Percentiles rank a stretch among this genome's conserved stretches.
These are phyloP conservation scores for Hypholoma fasciculare DNA, from an alignment of 768 basidiomycete species.

Conservation along the genomic window DNA sequence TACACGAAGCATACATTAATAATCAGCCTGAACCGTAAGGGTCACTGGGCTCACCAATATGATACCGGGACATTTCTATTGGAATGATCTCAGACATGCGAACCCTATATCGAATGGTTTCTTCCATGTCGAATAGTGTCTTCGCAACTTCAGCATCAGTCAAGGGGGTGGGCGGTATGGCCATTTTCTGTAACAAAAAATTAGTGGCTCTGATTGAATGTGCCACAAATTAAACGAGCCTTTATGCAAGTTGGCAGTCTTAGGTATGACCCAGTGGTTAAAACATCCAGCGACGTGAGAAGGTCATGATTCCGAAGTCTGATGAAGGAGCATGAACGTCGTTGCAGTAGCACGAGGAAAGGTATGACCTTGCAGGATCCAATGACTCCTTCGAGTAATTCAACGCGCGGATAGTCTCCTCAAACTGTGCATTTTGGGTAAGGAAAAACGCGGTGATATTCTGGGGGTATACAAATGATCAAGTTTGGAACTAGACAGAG, in stretches of 20 bases:
- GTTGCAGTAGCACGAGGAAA: neutral
- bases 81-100: slow-evolving; percentile 80
- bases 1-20: slow-evolving; percentile 11
- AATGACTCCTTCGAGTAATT: slow-evolving; percentile 68
- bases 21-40: neutral
- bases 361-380: slow-evolving; percentile 71
- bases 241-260: slow-evolving; percentile 81
- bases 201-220: slow-evolving; percentile 8
- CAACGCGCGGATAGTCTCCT: slow-evolving; percentile 61
- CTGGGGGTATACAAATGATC: slow-evolving; percentile 34
- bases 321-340: slow-evolving; percentile 5
- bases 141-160: slow-evolving; percentile 65
- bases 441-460: slow-evolving; percentile 88
- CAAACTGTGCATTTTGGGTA: slow-evolving; percentile 84
- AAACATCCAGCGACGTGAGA: slow-evolving; percentile 85
- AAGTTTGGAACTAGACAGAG: neutral
- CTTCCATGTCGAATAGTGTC: slow-evolving; percentile 72
- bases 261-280: slow-evolving; percentile 84
- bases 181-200: slow-evolving; percentile 54
- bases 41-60: slow-evolving; percentile 46
- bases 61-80: slow-evolving; percentile 73
- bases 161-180: slow-evolving; percentile 65
- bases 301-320: slow-evolving; percentile 94
- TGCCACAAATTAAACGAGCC: slow-evolving; percentile 38
- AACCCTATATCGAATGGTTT: slow-evolving; percentile 76